These are phyloP conservation scores for Pseudocercospora crystallina DNA, from an alignment of 2,329 filamentous ascomycete species.

Conservation along the genomic window DNA sequence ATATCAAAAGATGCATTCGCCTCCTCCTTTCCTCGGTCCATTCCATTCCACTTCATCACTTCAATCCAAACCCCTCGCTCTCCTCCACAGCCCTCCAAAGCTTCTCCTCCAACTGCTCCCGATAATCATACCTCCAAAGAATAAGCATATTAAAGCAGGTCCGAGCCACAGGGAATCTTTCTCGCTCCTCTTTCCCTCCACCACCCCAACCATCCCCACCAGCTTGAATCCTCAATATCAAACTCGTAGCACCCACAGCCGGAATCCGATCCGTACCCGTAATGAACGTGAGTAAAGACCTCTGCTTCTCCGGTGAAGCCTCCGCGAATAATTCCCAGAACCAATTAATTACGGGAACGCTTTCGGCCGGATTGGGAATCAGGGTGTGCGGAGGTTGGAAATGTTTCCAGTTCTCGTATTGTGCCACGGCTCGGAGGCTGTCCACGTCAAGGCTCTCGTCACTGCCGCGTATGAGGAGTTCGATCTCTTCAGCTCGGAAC, in stretches of 20 bases:
- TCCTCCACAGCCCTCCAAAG: conserved; percentile 85
- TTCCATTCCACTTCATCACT: conserved; percentile 46
- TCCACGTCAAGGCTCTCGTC: conserved; percentile 79
- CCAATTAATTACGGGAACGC: conserved; percentile 72
- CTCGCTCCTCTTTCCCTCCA: conserved; percentile 56
- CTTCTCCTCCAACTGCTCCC: conserved; percentile 66
- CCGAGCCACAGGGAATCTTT: conserved; percentile 77
- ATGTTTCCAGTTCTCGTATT: conserved; percentile 76
- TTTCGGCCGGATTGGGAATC: conserved; percentile 48
- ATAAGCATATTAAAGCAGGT: conserved; percentile 89
- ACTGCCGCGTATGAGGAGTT: conserved; percentile 79
- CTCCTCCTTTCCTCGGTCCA: not conserved
- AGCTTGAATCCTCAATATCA: conserved; percentile 74
- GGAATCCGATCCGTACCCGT: conserved; percentile 89
- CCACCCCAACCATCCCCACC: conserved; percentile 54
- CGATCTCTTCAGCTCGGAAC: conserved; percentile 88
- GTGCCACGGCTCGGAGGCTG: conserved; percentile 72
- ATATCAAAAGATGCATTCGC: too few species aligned
- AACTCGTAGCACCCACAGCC: conserved; percentile 77
- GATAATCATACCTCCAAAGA: conserved; percentile 69
- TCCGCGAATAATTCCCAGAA: conserved; percentile 82
- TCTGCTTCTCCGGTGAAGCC: conserved; percentile 66
- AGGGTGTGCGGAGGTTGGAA: conserved; percentile 27
- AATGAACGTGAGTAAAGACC: conserved; percentile 79
- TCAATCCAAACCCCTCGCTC: conserved; percentile 89